Evolutionary conservation across 306 rosid species (phyloP).

Genomic region (Cicer pinnatifidum): DNA sequence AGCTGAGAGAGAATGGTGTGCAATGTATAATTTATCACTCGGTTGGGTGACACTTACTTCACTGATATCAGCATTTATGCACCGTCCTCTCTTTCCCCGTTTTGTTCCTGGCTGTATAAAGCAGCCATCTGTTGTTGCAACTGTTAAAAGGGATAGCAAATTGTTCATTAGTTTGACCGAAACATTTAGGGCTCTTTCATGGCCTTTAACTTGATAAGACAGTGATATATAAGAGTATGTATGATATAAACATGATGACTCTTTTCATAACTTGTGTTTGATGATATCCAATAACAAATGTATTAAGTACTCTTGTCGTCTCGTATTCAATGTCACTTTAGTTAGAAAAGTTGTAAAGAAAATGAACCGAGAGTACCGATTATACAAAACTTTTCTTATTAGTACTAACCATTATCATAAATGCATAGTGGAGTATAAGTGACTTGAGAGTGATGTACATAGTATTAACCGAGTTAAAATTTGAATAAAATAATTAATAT

Average conservation of each 20-base stretch:
- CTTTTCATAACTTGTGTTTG: neutral
- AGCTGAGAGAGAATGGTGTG: constrained; percentile 44
- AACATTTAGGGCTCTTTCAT: constrained; percentile 18
- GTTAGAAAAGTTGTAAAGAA: too few relatives aligned
- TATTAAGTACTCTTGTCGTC: too few relatives aligned
- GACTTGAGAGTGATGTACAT: too few relatives aligned
- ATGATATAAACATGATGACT: neutral
- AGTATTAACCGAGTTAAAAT: too few relatives aligned
- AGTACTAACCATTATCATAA: too few relatives aligned
- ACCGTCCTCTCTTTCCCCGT: constrained; percentile 69
- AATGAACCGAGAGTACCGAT: too few relatives aligned
- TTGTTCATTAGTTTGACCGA: constrained; percentile 22
- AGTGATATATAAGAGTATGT: neutral
- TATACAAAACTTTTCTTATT: too few relatives aligned
- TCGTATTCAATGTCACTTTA: too few relatives aligned
- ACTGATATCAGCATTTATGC: constrained; percentile 51
- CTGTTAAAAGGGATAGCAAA: constrained; percentile 55
- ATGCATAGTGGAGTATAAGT: too few relatives aligned
- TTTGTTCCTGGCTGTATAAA: constrained; percentile 61
- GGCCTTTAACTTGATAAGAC: neutral
- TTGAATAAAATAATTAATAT: too few relatives aligned
- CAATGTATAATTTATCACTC: constrained; percentile 56
- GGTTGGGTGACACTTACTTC: constrained; percentile 54
- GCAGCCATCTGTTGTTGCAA: constrained; percentile 79
- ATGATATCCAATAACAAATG: too few relatives aligned